Base-by-base conservation (phyloP, 371 early-diverging fungal species). In the Mucor sp. region DNA sequence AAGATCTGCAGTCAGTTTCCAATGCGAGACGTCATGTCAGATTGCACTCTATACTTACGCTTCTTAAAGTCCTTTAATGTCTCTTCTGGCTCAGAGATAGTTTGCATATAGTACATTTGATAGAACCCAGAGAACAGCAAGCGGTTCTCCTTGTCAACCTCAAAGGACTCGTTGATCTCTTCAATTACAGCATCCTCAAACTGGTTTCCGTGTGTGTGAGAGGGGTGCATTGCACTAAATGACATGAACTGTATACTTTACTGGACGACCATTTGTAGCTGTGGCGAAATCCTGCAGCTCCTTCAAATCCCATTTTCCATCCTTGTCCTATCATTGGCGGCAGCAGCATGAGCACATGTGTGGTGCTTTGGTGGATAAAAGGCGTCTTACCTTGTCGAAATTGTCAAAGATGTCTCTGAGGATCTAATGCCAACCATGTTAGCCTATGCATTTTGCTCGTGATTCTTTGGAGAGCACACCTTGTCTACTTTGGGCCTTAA, bases 51-150 rank as follows among this genome's bases (percentile, higher is more conserved):
- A n/a, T n/a, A n/a, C 72, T 65, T 72, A 77, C 87, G 88, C 65
- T 84, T 89, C 59, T 81, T 80, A 48, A 92, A 79, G 67, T 92
- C 93, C 62, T 86, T 89, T 78, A 90, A 84, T 15, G 93, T 92
- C 71, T 90, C 91, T 69, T 85, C 87, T 41, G 88, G 87, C 37
- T 92, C 93, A 44, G 81, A 81, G 17, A 83, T 66, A 2, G 90
- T 88, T 72, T 90, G 91, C 69, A 90, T 75, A 66, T 90, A 87
- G 75, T 89, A 89, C 88, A 93, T 89, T 74, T 93, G 86, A 61
- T 90, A 68, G 70, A 91, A 91, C 6, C 93, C 91, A 44, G 81
- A 76, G 47, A 72, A 75, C 2, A 90, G 87, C 60, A 92, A 66
- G 27, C 85, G 66, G 30, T 86, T 84, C 32, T 85, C 72, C 21